Evolutionary conservation across 208 protist species (phyloP), one percentile per base, ranked within the genome.

Genomic region (Leishmania tarentolae): DNA sequence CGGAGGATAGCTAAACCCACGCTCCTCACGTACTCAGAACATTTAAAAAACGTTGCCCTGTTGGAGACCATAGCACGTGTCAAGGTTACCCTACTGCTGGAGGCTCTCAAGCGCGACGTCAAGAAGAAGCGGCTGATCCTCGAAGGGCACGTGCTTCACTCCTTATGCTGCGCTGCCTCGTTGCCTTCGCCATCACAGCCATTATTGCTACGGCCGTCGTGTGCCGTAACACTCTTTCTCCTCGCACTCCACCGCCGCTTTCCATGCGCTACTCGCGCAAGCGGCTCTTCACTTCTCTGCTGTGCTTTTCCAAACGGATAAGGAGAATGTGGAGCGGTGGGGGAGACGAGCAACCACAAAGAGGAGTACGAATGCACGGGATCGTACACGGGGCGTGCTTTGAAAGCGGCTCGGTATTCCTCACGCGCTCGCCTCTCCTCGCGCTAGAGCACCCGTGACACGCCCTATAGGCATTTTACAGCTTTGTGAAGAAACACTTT

Each of bases 131-230:
- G 87, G 69, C 65, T 86, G 76, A 86, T 86, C 50, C 89, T n/a
- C n/a, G n/a, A 90, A 75, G 89, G 86, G 66, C 75, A 83, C 24
- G 87, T 90, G 46, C 75, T 92, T 31, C 83, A 71, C 17, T 63
- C n/a, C 8, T 0, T 63, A 28, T 63, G 57, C 57, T 63, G 28
- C 28, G 28, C 28, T 63, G 57, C 57, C 57, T 13, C n/a, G 78
- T 44, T 17, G 78, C 76, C 56, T 76, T 68, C 50, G 70, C 78
- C 3, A 17, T 17, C 50, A 35, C 57, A 6, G 15, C 28, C 7
- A 63, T 35, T 9, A 63, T 63, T 28, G 28, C 57, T 31, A 8
- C 28, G 8, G 57, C 28, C 28, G 57, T 40, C 31, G 3, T 21
- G 31, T 31, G 61, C 31, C 61, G 31, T 42, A 9, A 3, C 31